Base-by-base conservation (phyloP, 1,284 basidiomycete genomes). In the Heterobasidion irregulare region DNA sequence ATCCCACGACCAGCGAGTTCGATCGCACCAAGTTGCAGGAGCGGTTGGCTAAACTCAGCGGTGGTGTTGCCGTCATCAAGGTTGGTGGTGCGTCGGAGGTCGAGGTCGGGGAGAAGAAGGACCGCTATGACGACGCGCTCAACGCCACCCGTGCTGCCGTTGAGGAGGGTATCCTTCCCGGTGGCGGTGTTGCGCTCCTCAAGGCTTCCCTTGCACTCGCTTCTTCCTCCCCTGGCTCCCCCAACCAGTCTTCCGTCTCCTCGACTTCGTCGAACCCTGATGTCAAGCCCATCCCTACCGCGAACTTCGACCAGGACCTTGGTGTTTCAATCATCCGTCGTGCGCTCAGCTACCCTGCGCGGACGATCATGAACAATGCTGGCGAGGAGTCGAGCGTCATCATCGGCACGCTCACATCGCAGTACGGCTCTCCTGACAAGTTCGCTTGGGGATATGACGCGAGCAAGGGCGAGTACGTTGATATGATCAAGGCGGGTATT, bases 71-170 rank as follows among this genome's bases (percentile, higher is more conserved):
- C 34, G 95, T 98, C 70, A 98, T 98, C 83, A 94, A 93, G 75
- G 96, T 98, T 62, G 96, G 96, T 58, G 96, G 96, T 47, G 78
- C 86, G 51, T 87, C 82, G 59, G 96, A 98, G 73, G 95, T 98
- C 57, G 96, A 98, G 75, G 96, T 98, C 61, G 83, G 95, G 15
- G 96, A 99, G 82, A 98, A 98, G 91, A 98, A 98, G 85, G 96
- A 98, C 72, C 82, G 95, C 53, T 98, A 97, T 71, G 96, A 99
- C 66, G 96, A 99, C 69, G 96, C 96, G 6, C 80, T 98, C 57
- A 97, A 97, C 72, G 94, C 94, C 16, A 98, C 96, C 6, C 90
- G 96, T 56, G 96, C 96, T 46, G 96, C 96, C 52, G 96, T 99
- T 52, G 96, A 98, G 75, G 94, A 98, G 72, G 96, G 96, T 68